These are phyloP conservation scores for Pyricularia sp. DNA, from an alignment of 2,329 filamentous ascomycete genomes.

Conservation along the genomic window DNA sequence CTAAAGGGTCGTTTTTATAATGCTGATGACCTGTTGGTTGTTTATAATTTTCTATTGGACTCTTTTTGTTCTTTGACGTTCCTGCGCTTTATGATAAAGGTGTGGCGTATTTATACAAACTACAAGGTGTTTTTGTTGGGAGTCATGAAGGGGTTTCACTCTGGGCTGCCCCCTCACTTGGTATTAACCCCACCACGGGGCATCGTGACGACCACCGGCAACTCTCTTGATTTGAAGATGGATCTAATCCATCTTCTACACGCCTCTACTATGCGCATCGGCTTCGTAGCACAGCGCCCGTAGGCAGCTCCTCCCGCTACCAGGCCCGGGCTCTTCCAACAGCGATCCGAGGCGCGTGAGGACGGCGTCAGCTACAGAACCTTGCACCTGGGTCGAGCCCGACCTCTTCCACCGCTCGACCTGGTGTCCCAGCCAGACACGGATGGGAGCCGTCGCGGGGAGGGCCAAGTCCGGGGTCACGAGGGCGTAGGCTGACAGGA, in stretches of 20 bases:
- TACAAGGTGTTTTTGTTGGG: not conserved
- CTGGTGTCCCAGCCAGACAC: not conserved
- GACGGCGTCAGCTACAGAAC: not conserved
- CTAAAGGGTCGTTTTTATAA: not conserved
- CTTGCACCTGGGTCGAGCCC: not conserved
- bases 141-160: not conserved
- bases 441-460: not conserved
- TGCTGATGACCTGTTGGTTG: not conserved
- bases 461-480: not conserved
- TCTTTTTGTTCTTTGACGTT: not conserved
- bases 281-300: not conserved
- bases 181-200: not conserved
- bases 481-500: not conserved
- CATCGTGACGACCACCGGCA: not conserved
- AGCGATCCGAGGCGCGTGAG: not conserved
- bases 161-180: not conserved
- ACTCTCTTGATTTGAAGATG: not conserved
- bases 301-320: not conserved
- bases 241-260: not conserved
- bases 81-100: not conserved
- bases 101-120: not conserved
- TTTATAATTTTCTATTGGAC: not conserved
- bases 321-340: not conserved
- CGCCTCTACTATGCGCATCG: not conserved
- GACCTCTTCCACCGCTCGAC: not conserved